Conservation (phyloP, 352 stramenopile genomes). For the Phytophthora cryptogea region DNA sequence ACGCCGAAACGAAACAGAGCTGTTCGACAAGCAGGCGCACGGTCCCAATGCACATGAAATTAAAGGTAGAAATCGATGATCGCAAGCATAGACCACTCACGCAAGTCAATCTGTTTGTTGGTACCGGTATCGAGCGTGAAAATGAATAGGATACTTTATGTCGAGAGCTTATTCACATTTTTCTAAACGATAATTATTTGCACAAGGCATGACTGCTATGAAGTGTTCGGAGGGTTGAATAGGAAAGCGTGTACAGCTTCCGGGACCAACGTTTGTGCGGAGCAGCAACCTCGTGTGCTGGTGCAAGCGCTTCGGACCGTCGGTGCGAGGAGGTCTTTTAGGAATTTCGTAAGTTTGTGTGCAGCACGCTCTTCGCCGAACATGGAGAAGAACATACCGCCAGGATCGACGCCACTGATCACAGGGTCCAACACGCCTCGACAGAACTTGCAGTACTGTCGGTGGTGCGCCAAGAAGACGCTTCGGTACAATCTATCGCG, state of each 20-base stretch:
- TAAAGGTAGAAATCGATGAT: too few species aligned
- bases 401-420: constrained; percentile 8
- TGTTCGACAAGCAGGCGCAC: too few species aligned
- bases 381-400: constrained; percentile 5
- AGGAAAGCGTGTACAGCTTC: constrained; percentile 14
- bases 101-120: too few species aligned
- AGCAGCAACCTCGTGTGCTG: constrained; percentile 8
- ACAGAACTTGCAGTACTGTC: constrained; percentile 22
- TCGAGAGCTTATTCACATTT: too few species aligned
- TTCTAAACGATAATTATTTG: not conserved
- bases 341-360: constrained; percentile 21
- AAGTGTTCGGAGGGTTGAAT: constrained; percentile 1
- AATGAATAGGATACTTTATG: too few species aligned
- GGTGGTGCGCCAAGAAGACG: constrained; percentile 14
- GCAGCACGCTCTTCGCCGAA: constrained; percentile 1
- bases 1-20: too few species aligned
- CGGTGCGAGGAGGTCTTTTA: constrained; percentile 1
- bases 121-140: too few species aligned
- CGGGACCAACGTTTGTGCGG: constrained; percentile 16
- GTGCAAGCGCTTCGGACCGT: not conserved
- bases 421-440: not conserved
- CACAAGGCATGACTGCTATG: not conserved
- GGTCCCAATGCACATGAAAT: too few species aligned
- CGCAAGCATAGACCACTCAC: too few species aligned
- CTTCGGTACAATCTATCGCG: constrained; percentile 23